Percentiles rank a stretch among this genome's conserved stretches.
Evolutionary conservation across 140 eudicot genomes (phyloP).

Genomic region (Anethum foeniculum): DNA sequence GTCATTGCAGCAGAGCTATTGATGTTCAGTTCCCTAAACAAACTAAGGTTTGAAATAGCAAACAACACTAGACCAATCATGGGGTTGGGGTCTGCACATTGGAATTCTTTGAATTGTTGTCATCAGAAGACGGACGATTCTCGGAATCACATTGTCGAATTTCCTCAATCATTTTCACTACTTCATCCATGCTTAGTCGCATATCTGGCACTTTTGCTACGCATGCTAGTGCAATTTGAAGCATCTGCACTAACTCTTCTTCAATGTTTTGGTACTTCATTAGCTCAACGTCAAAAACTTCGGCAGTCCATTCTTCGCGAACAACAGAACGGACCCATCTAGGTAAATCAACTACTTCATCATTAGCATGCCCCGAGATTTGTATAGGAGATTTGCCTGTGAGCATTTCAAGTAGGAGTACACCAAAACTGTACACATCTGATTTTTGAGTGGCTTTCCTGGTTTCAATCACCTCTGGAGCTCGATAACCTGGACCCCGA

Average conservation of each 20-base stretch:
- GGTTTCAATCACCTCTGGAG: constrained; percentile 67
- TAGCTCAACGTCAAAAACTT: constrained; percentile 76
- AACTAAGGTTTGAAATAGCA: neutral
- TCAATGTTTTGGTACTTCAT: constrained; percentile 56
- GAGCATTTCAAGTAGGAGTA: constrained; percentile 63
- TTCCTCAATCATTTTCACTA: constrained; percentile 65
- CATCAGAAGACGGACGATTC: constrained; percentile 52
- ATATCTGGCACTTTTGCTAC: constrained; percentile 47
- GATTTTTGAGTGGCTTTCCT: constrained; percentile 60
- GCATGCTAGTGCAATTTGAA: constrained; percentile 71
- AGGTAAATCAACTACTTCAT: constrained; percentile 66
- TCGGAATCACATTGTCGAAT: constrained; percentile 51
- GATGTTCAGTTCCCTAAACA: neutral
- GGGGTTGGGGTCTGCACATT: constrained; percentile 72
- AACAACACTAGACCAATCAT: constrained; percentile 13
- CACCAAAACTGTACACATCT: constrained; percentile 91
- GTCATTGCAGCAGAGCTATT: neutral
- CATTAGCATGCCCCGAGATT: constrained; percentile 42
- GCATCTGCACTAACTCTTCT: constrained; percentile 94
- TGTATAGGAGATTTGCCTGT: constrained; percentile 71
- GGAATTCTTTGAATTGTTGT: constrained; percentile 53
- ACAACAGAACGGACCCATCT: constrained; percentile 91
- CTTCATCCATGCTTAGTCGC: constrained; percentile 73
- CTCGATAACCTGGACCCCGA: constrained; percentile 56
- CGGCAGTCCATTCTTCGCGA: constrained; percentile 91